These are phyloP conservation scores for Gossypium longicalyx DNA, from an alignment of 345 rosid genomes.

Conservation along the genomic window DNA sequence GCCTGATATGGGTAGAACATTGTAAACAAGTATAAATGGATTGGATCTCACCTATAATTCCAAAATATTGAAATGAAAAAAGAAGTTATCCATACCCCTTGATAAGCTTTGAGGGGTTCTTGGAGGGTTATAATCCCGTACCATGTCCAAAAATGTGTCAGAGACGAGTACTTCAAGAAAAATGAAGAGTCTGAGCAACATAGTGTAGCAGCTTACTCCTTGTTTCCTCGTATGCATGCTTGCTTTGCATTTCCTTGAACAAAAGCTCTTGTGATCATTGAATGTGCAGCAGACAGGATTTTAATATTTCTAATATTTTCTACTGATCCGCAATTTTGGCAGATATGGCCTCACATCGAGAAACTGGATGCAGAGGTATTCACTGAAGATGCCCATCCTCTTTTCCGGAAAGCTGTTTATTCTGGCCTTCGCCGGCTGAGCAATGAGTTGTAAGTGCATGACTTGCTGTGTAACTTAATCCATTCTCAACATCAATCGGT, in stretches of 20 bases:
- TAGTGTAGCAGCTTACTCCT: neutral
- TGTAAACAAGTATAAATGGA: neutral
- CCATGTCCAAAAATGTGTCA: too few relatives aligned
- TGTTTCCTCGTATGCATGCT: neutral
- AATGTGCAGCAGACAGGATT: neutral
- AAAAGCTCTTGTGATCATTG: neutral
- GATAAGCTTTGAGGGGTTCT: neutral
- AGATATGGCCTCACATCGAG: slow-evolving; percentile 88
- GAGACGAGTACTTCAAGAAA: too few relatives aligned
- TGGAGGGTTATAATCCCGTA: neutral
- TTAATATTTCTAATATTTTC: slow-evolving; percentile 7
- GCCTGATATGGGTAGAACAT: neutral
- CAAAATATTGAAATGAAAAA: neutral
- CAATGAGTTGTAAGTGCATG: slow-evolving; percentile 12
- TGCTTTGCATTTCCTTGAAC: slow-evolving; percentile 8
- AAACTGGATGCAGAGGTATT: slow-evolving; percentile 68
- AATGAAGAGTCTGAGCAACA: neutral
- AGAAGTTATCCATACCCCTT: neutral
- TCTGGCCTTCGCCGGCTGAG: slow-evolving; percentile 48
- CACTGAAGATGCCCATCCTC: slow-evolving; percentile 66
- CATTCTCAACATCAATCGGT: slow-evolving; percentile 3
- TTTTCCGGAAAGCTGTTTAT: slow-evolving; percentile 60
- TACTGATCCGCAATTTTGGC: slow-evolving; percentile 13
- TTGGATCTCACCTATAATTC: neutral
- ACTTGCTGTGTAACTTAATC: neutral